Evolutionary conservation across 2,329 filamentous ascomycete species (phyloP).

Genomic region (Coniella vitis): DNA sequence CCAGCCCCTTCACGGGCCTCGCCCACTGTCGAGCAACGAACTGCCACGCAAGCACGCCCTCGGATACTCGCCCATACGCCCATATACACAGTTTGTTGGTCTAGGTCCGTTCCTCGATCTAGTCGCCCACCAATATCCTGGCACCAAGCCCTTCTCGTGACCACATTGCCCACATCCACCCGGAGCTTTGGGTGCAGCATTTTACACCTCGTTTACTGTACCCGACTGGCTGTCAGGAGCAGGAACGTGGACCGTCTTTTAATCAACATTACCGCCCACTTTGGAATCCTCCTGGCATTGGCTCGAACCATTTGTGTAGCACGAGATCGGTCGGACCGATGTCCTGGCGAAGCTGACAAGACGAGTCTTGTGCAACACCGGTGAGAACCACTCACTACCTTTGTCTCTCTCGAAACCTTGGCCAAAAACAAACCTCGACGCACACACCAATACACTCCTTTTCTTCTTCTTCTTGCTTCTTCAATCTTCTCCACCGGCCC

Average conservation of each 20-base stretch:
- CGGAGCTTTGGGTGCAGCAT: constrained; percentile 2
- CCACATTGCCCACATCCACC: constrained; percentile 10
- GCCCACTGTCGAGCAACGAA: neutral
- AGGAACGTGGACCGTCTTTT: neutral
- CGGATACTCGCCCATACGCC: constrained; percentile 1
- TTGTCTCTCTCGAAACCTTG: constrained; percentile 11
- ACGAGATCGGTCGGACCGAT: constrained; percentile 5
- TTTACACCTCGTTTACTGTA: constrained; percentile 1
- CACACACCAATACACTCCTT: neutral
- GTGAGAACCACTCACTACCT: constrained; percentile 1
- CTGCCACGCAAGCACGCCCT: neutral
- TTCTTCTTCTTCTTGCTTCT: neutral
- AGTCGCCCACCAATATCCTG: constrained; percentile 3
- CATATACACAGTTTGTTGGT: no score
- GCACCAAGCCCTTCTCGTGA: constrained; percentile 6
- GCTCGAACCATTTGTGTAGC: neutral
- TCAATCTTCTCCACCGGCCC: no score
- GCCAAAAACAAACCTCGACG: neutral
- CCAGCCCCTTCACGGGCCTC: neutral
- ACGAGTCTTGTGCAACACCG: constrained; percentile 11
- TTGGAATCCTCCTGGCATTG: neutral
- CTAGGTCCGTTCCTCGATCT: neutral
- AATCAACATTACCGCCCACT: neutral
- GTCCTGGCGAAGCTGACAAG: constrained; percentile 10
- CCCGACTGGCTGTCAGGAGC: neutral